Evolutionary conservation across 1,284 basidiomycete species (phyloP), one percentile per base, ranked within the genome.

Genomic region (Trichosporon inkin): DNA sequence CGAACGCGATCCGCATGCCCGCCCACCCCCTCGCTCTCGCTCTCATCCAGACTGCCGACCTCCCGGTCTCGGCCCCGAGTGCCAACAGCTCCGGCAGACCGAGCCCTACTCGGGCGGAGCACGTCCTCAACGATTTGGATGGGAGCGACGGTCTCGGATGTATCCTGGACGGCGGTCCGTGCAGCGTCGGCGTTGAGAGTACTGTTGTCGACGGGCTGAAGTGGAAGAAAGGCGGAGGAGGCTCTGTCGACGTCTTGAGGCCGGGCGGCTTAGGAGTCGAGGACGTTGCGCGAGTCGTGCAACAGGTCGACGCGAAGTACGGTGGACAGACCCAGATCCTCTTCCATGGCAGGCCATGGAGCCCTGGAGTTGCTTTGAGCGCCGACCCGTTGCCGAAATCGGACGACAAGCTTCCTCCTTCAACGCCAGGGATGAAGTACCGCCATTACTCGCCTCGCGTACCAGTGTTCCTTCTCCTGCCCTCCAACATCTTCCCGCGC

Each of bases 351-450:
- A 66, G 68, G 49, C 62, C 62, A 5, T 73, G 71, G 71, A 17
- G 34, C n/a, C 24, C 54, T 32, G 49, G 24, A 4, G 10, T 17
- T 36, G 2, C 20, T 10, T 16, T 1, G 8, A 5, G 14, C 16
- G n/a, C 37, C 13, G 22, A 24, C 10, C 41, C 35, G 14, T n/a
- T 24, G 13, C 32, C 22, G 24, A 35, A 44, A 16, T 16, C 40
- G 10, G 32, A 37, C 24, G 55, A 56, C 40, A 36, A 40, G 22
- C 22, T 68, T 17, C 84, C 86, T 0, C 95, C 95, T 1, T 94
- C 92, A 1, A 99, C 96, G 0, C 96, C 96, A 0, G 96, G 96
- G n/a, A 97, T 98, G 94, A 99, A 99, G 79, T 99, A 99, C 76
- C 84, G 89, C 55, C 96, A 99, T 79, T 99, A 99, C 75, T 90